Percentiles rank a stretch among this genome's conserved stretches.
phyloP scores from a whole-genome alignment of 352 stramenopile genomes.

The Aphanomyces stellatus region DNA sequence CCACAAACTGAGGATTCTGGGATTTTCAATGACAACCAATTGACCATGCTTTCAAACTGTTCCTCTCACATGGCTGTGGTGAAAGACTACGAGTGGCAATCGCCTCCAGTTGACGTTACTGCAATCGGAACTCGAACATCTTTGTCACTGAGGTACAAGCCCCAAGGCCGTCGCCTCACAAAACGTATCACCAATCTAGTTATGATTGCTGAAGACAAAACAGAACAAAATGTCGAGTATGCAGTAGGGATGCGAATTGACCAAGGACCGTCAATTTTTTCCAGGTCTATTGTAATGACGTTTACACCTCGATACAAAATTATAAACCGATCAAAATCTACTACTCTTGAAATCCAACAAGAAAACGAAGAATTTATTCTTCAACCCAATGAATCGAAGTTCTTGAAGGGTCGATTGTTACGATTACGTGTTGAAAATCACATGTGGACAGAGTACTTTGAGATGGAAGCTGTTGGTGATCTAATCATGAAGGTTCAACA shows the following conservation, averaged over 20 bases:
- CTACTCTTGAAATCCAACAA: conserved; percentile 61
- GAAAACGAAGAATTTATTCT: conserved; percentile 22
- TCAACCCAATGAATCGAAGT: background rate
- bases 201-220: background rate
- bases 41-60: conserved; percentile 1
- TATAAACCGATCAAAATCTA: conserved; percentile 58
- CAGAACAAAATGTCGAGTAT: conserved; percentile 30
- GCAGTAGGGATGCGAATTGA: conserved; percentile 83
- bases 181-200: conserved; percentile 3
- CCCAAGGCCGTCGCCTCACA: background rate
- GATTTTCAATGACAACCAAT: background rate
- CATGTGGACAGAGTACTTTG: conserved; percentile 67
- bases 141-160: background rate
- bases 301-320: conserved; percentile 77
- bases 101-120: background rate
- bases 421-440: background rate
- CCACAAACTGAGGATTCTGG: background rate
- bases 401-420: background rate
- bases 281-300: conserved; percentile 63
- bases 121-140: conserved; percentile 3
- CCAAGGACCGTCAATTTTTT: conserved; percentile 67
- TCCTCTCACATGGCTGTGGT: background rate
- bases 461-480: conserved; percentile 69
- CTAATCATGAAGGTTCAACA: conserved; percentile 68
- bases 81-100: conserved; percentile 15